Percentiles rank a stretch among this genome's conserved stretches.
Conservation (phyloP, 306 rosid genomes). For the Sesbania bispinosa region DNA sequence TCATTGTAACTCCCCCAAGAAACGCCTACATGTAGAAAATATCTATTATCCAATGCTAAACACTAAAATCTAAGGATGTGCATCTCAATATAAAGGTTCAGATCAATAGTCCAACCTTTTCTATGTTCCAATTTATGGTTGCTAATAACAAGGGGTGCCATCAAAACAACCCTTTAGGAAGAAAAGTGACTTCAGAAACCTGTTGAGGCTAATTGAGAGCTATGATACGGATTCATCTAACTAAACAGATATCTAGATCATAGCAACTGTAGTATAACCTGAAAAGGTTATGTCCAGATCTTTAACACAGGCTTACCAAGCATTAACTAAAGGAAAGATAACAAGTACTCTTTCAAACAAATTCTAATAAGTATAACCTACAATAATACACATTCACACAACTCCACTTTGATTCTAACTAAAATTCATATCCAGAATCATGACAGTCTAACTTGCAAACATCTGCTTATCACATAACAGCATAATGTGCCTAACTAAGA, state of each 20-base stretch:
- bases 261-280: slow-evolving; percentile 20
- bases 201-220: slow-evolving; percentile 9
- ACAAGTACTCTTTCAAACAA: slow-evolving; percentile 29
- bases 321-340: slow-evolving; percentile 32
- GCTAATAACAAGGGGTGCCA: not conserved
- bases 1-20: not conserved
- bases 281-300: slow-evolving; percentile 27
- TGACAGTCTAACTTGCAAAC: slow-evolving; percentile 36
- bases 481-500: slow-evolving; percentile 34
- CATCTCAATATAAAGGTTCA: not conserved
- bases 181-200: slow-evolving; percentile 8
- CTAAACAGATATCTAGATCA: slow-evolving; percentile 36
- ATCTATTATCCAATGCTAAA: not conserved
- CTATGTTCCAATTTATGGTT: slow-evolving; percentile 2
- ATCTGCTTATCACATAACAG: slow-evolving; percentile 30
- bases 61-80: not conserved
- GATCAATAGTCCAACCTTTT: not conserved
- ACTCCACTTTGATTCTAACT: slow-evolving; percentile 35
- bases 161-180: not conserved
- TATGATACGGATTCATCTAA: not conserved
- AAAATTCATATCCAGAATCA: slow-evolving; percentile 27
- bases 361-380: slow-evolving; percentile 39
- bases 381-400: slow-evolving; percentile 37
- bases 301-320: slow-evolving; percentile 31
- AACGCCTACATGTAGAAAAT: not conserved